Evolutionary conservation across 257 asterid genomes (phyloP), one percentile per base, ranked within the genome.

Genomic region (Verbena officinalis): DNA sequence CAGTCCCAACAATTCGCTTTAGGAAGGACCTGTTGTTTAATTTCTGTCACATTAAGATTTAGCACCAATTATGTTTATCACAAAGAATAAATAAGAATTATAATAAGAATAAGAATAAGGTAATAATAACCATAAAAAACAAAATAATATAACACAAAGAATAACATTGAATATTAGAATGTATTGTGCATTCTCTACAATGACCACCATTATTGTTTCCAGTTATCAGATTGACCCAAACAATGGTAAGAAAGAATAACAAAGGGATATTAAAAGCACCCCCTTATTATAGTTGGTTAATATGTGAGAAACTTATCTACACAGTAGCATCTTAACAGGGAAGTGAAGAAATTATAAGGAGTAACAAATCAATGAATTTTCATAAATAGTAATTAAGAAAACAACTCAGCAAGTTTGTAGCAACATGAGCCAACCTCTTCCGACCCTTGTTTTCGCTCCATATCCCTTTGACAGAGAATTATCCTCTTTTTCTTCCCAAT

Each of bases 401-500:
- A 55, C 27, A 52, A n/a, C n/a, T n/a, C 9, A 59, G 11, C 51
- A 59, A 30, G 45, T 54, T 63, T 7, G 40, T 46, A 69, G 48
- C 43, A 52, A 49, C 51, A 49, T 64, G 66, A 69, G 63, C 44
- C 33, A 77, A 94, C 99, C 99, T 94, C 95, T 73, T 88, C 96
- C 1, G 95, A 88, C 65, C 86, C 99, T 71, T 88, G 97, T 55
- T 81, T 80, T 36, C 95, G 84, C 79, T 88, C 89, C 78, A 94
- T 90, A 80, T 94, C 96, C 85, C 75, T 90, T 70, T 80, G 95
- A 73, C 79, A 67, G 45, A 94, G 95, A 75, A 90, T 84, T 50
- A 90, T 94, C 86, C 70, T 88, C 96, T 94, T 94, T 73, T 94
- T 94, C 96, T 90, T 94, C 55, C 86, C 75, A 71, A 80, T 78